Evolutionary conservation across 2,329 filamentous ascomycete genomes (phyloP).

Genomic region (Nothophaeocryptopus gaeumannii): DNA sequence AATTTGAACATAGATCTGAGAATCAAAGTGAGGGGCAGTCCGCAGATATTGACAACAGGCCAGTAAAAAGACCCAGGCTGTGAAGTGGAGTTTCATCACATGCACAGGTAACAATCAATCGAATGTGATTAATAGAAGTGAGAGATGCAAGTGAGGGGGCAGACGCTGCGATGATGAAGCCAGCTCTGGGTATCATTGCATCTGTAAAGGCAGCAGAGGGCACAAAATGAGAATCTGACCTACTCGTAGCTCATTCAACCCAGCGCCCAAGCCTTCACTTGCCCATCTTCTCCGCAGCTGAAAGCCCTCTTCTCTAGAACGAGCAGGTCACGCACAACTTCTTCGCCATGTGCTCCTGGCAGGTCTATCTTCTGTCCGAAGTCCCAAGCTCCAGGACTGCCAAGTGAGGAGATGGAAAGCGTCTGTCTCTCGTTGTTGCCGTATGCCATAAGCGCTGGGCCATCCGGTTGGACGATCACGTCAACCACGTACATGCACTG

Average conservation of each 20-base stretch:
- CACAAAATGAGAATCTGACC: constrained; percentile 1
- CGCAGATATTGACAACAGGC: too few species aligned
- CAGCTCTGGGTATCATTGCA: too few species aligned
- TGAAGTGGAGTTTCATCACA: too few species aligned
- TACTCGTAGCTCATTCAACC: constrained; percentile 7
- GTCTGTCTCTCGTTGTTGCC: constrained; percentile 31
- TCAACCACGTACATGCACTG: constrained; percentile 73
- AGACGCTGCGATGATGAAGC: too few species aligned
- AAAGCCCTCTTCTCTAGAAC: constrained; percentile 37
- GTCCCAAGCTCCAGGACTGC: constrained; percentile 25
- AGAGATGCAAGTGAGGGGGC: too few species aligned
- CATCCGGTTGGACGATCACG: constrained; percentile 50
- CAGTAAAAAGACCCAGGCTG: too few species aligned
- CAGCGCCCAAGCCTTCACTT: constrained; percentile 42
- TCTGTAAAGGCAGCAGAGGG: neutral
- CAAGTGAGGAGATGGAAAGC: constrained; percentile 29
- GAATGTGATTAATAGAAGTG: too few species aligned
- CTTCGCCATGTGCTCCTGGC: constrained; percentile 47
- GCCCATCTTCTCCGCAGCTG: constrained; percentile 51
- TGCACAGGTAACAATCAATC: too few species aligned
- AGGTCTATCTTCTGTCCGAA: constrained; percentile 34
- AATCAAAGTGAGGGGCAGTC: too few species aligned
- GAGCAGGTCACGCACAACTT: constrained; percentile 48
- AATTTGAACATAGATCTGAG: too few species aligned
- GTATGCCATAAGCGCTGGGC: constrained; percentile 30